Base-by-base conservation (phyloP, 352 stramenopile genomes). In the Phytopythium montanum region DNA sequence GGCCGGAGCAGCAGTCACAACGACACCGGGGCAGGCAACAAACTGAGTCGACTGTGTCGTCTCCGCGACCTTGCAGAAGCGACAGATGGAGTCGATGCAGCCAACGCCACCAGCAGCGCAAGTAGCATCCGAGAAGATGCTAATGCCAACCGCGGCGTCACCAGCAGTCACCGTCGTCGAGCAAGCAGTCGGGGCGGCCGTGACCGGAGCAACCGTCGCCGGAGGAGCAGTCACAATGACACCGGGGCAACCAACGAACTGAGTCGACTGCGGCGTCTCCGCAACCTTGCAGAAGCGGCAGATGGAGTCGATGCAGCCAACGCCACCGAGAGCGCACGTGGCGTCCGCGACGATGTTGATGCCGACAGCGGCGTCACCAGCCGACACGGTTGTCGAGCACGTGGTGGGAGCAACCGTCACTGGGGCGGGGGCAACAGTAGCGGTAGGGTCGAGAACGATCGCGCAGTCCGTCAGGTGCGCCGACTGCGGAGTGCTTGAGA, bases 321-420 rank as follows among this genome's bases (percentile, higher is more conserved):
- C 10, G 10, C 61, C 61, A 23, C 61, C 61, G 23, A 23, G 23
- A 18, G 39, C 50, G 25, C 61, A 67, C 3, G 23, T 59, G 0
- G 61, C 23, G 19, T 67, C 61, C 18, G 55, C 31, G 26, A 67
- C 29, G 21, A 58, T 51, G 16, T 67, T 25, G 39, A 67, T 50
- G 9, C 61, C 61, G 21, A 75, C 67, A 39, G 60, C 66, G 45
- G 61, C 56, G 54, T 78, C 70, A 13, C 70, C 59, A 19, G 0
- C 12, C 5, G 63, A 69, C 29, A 55, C 49, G 0, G 49, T 8
- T 12, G 49, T 55, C 19, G 29, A 29, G 33, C 49, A 55, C 29
- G n/a, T 10, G 9, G 49, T 55, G 12, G 51, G 51, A 14, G 33
- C 34, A 46, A 21, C 51, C 33, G 51, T 56, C 13, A 39, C 48